Evolutionary conservation across 805 yeast species (phyloP).

Genomic region (Pichia insulana): DNA sequence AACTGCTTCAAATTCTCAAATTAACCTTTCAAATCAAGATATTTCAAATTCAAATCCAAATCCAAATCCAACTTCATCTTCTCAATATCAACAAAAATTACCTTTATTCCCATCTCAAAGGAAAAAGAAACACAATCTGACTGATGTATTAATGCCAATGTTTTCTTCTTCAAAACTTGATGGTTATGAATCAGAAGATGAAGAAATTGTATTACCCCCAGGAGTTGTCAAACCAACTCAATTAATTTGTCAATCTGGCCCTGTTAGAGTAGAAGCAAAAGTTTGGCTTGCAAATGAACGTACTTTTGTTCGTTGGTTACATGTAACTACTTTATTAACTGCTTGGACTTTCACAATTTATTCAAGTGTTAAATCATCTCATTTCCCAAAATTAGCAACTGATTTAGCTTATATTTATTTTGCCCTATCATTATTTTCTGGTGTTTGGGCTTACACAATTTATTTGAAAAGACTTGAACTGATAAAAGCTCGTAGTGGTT

Average conservation of each 20-base stretch:
- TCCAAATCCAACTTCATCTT: constrained; percentile 3
- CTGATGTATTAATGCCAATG: constrained; percentile 24
- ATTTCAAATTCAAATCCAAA: no score
- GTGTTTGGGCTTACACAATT: constrained; percentile 81
- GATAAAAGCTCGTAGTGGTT: constrained; percentile 75
- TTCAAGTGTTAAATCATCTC: constrained; percentile 61
- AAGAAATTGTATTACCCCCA: constrained; percentile 76
- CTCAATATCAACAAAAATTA: constrained; percentile 2
- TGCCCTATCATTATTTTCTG: constrained; percentile 70
- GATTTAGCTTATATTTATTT: constrained; percentile 73
- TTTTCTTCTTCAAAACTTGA: constrained; percentile 27
- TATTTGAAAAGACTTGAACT: constrained; percentile 62
- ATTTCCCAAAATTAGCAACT: constrained; percentile 56
- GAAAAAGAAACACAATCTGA: constrained; percentile 16
- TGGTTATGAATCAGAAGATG: constrained; percentile 69
- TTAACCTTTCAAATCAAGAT: not conserved
- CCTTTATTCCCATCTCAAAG: constrained; percentile 5
- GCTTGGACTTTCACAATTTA: constrained; percentile 76
- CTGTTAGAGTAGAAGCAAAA: constrained; percentile 90
- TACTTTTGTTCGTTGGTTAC: constrained; percentile 93
- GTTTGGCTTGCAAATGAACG: constrained; percentile 99
- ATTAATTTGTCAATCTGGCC: constrained; percentile 81
- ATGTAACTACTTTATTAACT: constrained; percentile 76
- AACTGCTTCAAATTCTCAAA: constrained; percentile 11
- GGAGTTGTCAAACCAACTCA: constrained; percentile 80